phyloP scores from a whole-genome alignment of 768 basidiomycete species.

The Kwoniella sp. region DNA sequence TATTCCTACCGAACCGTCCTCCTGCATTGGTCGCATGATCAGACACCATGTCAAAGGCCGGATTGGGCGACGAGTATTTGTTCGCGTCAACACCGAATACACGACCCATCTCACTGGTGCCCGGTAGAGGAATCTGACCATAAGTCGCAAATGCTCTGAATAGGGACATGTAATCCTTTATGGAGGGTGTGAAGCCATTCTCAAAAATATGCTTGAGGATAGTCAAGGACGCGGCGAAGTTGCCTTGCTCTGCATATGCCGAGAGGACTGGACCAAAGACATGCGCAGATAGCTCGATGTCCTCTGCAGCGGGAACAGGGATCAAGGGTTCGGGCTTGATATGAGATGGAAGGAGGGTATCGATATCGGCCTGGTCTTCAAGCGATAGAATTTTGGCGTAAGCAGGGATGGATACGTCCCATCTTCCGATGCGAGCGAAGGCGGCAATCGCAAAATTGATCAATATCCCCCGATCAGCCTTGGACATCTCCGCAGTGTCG shows the following conservation, averaged over 20 bases:
- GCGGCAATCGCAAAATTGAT: slow-evolving; percentile 38
- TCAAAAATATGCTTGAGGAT: slow-evolving; percentile 45
- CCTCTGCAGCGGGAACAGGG: slow-evolving; percentile 1
- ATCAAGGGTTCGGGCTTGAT: slow-evolving; percentile 1
- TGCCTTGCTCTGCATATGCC: slow-evolving; percentile 30
- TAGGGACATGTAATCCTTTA: slow-evolving; percentile 42
- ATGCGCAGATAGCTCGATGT: slow-evolving; percentile 10
- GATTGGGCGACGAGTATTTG: not conserved
- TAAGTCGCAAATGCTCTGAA: slow-evolving; percentile 50
- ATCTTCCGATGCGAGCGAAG: slow-evolving; percentile 31
- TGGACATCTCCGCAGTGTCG: not conserved
- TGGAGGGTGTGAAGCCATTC: slow-evolving; percentile 28
- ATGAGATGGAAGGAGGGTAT: slow-evolving; percentile 7
- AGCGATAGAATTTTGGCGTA: slow-evolving; percentile 20
- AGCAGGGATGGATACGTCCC: slow-evolving; percentile 34
- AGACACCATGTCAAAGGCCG: not conserved
- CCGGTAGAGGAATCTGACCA: slow-evolving; percentile 20
- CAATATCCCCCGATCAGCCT: slow-evolving; percentile 23
- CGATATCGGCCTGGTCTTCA: not conserved
- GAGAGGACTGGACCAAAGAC: slow-evolving; percentile 42
- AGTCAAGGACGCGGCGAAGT: slow-evolving; percentile 36
- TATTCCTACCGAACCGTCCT: not conserved
- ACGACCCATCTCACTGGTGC: not conserved
- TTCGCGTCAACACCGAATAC: slow-evolving; percentile 7
- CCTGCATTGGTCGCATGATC: not conserved